Conservation (phyloP, 345 rosid genomes). For the Acer yangbiense region DNA sequence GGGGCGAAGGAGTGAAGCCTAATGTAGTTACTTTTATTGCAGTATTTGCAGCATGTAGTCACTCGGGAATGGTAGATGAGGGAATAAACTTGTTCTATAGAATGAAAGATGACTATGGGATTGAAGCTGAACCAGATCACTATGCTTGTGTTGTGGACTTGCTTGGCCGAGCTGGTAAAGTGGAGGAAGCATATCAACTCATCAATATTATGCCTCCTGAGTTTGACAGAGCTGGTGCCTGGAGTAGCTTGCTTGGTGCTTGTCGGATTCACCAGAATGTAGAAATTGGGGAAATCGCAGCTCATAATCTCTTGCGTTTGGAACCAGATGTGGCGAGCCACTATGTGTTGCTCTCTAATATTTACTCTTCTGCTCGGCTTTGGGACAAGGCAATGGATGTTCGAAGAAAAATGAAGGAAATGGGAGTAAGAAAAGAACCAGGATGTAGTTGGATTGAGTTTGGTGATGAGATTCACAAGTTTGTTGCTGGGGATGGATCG, state of each 20-base stretch:
- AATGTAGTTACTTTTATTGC: constrained; percentile 79
- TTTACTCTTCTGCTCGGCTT: constrained; percentile 70
- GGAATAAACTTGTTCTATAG: constrained; percentile 67
- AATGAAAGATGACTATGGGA: constrained; percentile 62
- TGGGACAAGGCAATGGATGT: constrained; percentile 84
- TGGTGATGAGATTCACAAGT: constrained; percentile 77
- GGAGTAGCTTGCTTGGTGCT: constrained; percentile 95
- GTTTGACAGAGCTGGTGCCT: constrained; percentile 61
- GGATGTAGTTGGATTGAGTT: constrained; percentile 94
- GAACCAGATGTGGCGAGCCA: constrained; percentile 90
- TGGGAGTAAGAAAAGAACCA: constrained; percentile 84
- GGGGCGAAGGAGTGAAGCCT: constrained; percentile 49
- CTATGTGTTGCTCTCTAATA: constrained; percentile 82
- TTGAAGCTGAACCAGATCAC: constrained; percentile 73
- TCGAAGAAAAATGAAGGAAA: constrained; percentile 74
- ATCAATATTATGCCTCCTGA: constrained; percentile 54
- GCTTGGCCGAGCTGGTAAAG: constrained; percentile 84
- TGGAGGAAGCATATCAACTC: constrained; percentile 63
- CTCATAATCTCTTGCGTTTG: constrained; percentile 56
- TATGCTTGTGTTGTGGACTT: constrained; percentile 87
- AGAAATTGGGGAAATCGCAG: constrained; percentile 78
- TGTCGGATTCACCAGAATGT: constrained; percentile 66
- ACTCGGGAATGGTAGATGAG: constrained; percentile 77
- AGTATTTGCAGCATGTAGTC: constrained; percentile 85
- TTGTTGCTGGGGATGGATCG: constrained; percentile 75